Conservation (phyloP, 1,284 basidiomycete species). For the Pseudozyma hubeiensis region DNA sequence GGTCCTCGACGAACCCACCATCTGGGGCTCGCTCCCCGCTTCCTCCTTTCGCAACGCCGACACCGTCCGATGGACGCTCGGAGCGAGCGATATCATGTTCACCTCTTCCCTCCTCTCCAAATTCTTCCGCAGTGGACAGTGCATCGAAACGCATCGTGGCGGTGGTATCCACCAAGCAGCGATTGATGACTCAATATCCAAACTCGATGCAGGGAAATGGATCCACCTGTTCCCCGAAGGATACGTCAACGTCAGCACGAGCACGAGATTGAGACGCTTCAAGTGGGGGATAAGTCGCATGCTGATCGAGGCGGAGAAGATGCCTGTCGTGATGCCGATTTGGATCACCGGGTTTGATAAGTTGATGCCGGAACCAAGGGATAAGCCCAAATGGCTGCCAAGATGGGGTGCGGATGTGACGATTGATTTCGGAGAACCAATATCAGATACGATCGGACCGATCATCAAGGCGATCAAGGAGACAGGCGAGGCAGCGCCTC, state of each 20-base stretch:
- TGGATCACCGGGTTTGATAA: constrained; percentile 79
- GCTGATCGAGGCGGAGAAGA: constrained; percentile 40
- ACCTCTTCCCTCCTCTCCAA: constrained; percentile 76
- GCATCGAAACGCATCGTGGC: constrained; percentile 90
- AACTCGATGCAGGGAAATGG: constrained; percentile 85
- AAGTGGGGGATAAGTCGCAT: constrained; percentile 93
- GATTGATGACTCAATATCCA: constrained; percentile 82
- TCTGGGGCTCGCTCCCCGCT: constrained; percentile 59
- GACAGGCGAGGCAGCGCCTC: constrained; percentile 19
- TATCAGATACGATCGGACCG: constrained; percentile 33
- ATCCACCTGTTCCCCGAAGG: constrained; percentile 96
- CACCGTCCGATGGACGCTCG: constrained; percentile 84
- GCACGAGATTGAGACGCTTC: constrained; percentile 78
- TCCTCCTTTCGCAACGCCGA: constrained; percentile 44
- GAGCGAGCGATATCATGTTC: constrained; percentile 94
- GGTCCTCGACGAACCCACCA: constrained; percentile 63
- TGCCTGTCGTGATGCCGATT: constrained; percentile 88
- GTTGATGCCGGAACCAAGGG: constrained; percentile 66
- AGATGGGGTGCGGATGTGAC: constrained; percentile 54
- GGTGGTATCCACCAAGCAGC: constrained; percentile 89
- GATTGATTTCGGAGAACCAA: constrained; percentile 61
- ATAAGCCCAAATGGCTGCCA: constrained; percentile 57
- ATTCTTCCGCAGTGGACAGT: constrained; percentile 91
- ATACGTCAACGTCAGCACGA: constrained; percentile 79
- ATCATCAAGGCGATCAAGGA: constrained; percentile 20